Conservation (phyloP, 2,329 filamentous ascomycete genomes). For the Pseudophaeomoniella oleicola region DNA sequence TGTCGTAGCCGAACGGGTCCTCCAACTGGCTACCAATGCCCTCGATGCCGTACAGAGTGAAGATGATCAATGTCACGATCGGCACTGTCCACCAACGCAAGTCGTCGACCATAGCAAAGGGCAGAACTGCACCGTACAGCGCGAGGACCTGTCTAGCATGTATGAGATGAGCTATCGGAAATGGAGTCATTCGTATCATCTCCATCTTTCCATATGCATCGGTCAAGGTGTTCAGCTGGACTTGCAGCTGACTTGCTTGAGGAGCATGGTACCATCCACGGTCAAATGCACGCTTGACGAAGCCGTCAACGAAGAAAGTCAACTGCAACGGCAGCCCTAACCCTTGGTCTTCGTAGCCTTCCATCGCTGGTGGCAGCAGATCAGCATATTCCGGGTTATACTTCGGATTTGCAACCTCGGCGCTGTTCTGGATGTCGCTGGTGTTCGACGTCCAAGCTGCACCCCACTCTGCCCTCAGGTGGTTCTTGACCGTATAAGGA, state of each 20-base stretch:
- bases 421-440: constrained; percentile 17
- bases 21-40: constrained; percentile 50
- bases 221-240: constrained; percentile 40
- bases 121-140: constrained; percentile 44
- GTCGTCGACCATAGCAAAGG: constrained; percentile 48
- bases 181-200: constrained; percentile 48
- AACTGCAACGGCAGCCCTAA: constrained; percentile 46
- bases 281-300: constrained; percentile 41
- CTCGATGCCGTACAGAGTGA: constrained; percentile 51
- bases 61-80: constrained; percentile 44
- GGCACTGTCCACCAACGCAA: constrained; percentile 49
- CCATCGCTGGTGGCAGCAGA: constrained; percentile 33
- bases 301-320: constrained; percentile 44
- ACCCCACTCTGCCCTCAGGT: constrained; percentile 48
- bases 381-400: constrained; percentile 35
- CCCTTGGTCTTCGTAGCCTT: constrained; percentile 43
- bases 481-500: constrained; percentile 50
- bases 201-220: constrained; percentile 50
- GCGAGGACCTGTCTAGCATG: constrained; percentile 51
- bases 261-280: constrained; percentile 46
- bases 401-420: constrained; percentile 10
- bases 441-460: constrained; percentile 22
- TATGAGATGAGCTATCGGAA: constrained; percentile 51
- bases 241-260: constrained; percentile 41
- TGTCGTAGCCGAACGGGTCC: constrained; percentile 51